These are phyloP conservation scores for Phytophthora quininea DNA, from an alignment of 352 stramenopile species.

Conservation along the genomic window DNA sequence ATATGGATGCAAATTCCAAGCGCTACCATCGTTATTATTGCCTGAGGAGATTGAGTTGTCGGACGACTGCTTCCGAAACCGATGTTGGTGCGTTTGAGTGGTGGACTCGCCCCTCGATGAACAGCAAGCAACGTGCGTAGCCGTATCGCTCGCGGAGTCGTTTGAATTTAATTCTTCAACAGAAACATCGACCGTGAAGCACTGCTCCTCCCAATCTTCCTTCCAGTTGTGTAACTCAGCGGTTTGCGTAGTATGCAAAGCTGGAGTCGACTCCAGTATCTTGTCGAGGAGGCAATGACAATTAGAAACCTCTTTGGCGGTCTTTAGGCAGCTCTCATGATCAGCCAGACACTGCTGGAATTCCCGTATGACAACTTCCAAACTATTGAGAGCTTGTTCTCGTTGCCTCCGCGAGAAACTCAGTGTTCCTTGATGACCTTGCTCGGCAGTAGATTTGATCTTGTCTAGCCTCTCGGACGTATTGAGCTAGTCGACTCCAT, in stretches of 20 bases:
- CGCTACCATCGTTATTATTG: conserved; percentile 8
- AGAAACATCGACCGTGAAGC: background rate
- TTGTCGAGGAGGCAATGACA: conserved; percentile 2
- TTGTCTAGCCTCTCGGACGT: conserved; percentile 1
- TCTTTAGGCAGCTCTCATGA: conserved; percentile 9
- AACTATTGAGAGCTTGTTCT: background rate
- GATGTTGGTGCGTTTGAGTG: no score
- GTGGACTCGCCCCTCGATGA: no score
- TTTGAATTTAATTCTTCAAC: background rate
- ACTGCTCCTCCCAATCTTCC: conserved; percentile 9
- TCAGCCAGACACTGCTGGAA: conserved; percentile 10
- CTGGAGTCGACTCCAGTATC: conserved; percentile 8
- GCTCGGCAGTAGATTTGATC: background rate
- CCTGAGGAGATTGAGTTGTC: no score
- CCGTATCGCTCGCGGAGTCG: no score
- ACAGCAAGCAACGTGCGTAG: no score
- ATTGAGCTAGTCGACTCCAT: conserved; percentile 10
- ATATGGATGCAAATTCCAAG: conserved; percentile 9
- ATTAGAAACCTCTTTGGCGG: conserved; percentile 9
- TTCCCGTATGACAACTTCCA: conserved; percentile 8
- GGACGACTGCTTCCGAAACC: no score
- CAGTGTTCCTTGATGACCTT: no score
- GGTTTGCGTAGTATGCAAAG: conserved; percentile 5
- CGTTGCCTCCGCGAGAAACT: conserved; percentile 7
- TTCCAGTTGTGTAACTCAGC: conserved; percentile 16